Evolutionary conservation across 495 filamentous ascomycete species (phyloP), one percentile per base, ranked within the genome.

Genomic region (Xylaria flabelliformis): DNA sequence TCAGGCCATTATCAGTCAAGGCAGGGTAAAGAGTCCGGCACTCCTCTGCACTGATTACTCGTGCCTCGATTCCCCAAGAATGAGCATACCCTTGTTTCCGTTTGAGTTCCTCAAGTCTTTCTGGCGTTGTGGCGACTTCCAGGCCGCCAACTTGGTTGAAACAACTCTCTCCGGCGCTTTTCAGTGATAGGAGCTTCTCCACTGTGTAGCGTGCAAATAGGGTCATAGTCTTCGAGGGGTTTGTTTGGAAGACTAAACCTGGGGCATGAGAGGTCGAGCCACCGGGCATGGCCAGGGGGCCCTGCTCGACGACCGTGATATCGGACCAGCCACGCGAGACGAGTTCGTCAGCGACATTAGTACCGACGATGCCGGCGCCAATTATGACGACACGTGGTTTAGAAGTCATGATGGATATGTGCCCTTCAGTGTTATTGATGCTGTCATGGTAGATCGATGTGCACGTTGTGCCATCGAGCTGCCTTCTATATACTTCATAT

Each of bases 261-360:
- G 85, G 85, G 10, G 85, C 85, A 53, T 88, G 85, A 10, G 85
- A 87, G 0, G 85, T 87, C 29, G 85, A 88, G 50, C 85, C 85
- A 21, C 85, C 85, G 3, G 85, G 85, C 80, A 88, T 80, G 63
- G 81, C 67, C 42, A 88, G 70, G 29, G 85, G 85, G 12, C 85
- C 85, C 68, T 88, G 85, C 72, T 88, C 85, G 71, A 88, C 78
- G 72, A 88, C 83, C n/a, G 85, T 86, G 77, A 88, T 85, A 73
- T 86, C 74, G 17, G 64, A 80, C 82, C 85, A 86, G 79, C 85
- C 85, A 21, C 83, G 83, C 24, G 80, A 79, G 71, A 85, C 80
- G 62, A 88, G 79, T 79, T 88, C 85, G 71, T 88, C 85, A 46
- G 85, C 85, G 34, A 88, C 67, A 67, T 88, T 88, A 61, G 83